Evolutionary conservation across 148 eudicot species (phyloP), one percentile per base, ranked within the genome.

Genomic region (Silene conica): DNA sequence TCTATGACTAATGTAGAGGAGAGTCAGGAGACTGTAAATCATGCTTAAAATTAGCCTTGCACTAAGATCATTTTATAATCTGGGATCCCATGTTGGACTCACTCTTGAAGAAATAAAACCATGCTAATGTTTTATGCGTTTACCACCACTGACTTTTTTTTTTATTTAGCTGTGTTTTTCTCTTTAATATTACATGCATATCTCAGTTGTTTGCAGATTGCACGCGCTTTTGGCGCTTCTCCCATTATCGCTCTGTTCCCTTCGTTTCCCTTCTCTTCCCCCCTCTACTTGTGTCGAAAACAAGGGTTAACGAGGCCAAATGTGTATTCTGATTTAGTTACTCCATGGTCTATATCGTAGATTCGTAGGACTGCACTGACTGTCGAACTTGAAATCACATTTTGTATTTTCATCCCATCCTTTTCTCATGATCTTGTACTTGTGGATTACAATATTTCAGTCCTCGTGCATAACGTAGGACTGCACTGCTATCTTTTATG

Each of bases 121-220:
- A 12, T 58, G 23, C 25, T 6, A 58, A 19, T 21, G 12, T n/a
- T n/a, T 8, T 58, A 58, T 9, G 22, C 26, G 19, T 6, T 19
- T 0, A 58, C 26, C 20, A 8, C 22, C 8, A 14, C 9, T n/a
- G n/a, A n/a, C n/a, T n/a, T 26, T n/a, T 46, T n/a, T 25, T 20
- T 58, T 46, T 8, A 20, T 58, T 74, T 73, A 60, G 59, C 5
- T 54, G 23, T 12, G 28, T 65, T 22, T 54, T 12, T 31, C 79
- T 74, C 58, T 65, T 56, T 79, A 73, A 84, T 71, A 22, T 26
- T 62, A 86, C 56, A 74, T 79, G 54, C 56, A 20, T 80, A 72
- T 41, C 71, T 66, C 90, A 96, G 99, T 88, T 96, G 99, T 78
- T 82, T 96, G 89, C 99, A 96, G 96, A 87, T 96, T 86, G 99